phyloP scores from a whole-genome alignment of 2,329 filamentous ascomycete genomes.

The Pyrenophora graminea region DNA sequence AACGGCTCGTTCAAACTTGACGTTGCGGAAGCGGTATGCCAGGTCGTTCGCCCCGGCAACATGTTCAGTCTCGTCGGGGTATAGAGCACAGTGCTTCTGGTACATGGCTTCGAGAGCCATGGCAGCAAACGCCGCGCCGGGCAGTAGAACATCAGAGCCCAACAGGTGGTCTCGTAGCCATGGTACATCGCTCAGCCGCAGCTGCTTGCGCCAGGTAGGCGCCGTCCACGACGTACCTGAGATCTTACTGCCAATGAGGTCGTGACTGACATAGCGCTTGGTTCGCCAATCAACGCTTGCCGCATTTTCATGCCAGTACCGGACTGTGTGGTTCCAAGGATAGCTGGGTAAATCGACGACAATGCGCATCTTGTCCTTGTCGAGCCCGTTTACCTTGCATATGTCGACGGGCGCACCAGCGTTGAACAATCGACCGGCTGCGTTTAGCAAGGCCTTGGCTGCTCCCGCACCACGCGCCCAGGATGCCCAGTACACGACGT shows the following conservation, averaged over 20 bases:
- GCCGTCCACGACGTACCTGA: background rate
- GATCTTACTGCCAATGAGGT: conserved; percentile 16
- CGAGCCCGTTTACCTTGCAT: background rate
- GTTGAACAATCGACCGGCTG: background rate
- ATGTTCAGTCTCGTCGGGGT: no score
- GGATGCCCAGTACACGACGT: background rate
- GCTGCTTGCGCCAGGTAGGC: no score
- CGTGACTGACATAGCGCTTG: conserved; percentile 25
- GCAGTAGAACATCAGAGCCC: no score
- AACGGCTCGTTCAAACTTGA: no score
- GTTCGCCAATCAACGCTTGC: background rate
- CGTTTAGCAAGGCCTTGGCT: background rate
- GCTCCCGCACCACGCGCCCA: background rate
- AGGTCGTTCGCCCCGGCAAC: no score
- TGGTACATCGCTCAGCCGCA: no score
- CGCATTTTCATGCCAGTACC: conserved; percentile 9
- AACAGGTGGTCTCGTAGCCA: no score
- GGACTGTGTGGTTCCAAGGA: conserved; percentile 6
- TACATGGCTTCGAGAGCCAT: no score
- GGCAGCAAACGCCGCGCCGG: no score
- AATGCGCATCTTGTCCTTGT: no score
- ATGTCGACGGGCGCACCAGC: background rate
- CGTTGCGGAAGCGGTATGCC: no score
- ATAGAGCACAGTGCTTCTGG: no score
- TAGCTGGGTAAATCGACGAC: conserved; percentile 10